Base-by-base conservation (phyloP, 179 eudicot genomes). In the Spinacia oleracea region DNA sequence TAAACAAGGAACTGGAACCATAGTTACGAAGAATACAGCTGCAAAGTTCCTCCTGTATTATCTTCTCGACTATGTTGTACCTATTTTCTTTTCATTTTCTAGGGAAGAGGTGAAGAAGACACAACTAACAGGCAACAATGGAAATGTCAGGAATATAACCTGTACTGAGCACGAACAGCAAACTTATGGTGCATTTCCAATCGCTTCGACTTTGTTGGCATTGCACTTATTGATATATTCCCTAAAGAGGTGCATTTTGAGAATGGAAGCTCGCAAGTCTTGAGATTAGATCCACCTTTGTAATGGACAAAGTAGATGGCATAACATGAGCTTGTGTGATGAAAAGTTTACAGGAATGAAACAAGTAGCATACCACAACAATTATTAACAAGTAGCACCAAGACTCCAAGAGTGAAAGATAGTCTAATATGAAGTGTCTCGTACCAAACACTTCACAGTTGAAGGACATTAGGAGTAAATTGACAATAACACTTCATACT, bases 211-310 rank as follows among this genome's bases (percentile, higher is more conserved):
- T 89, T 91, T 70, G 43, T 78, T 56, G 51, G 77, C 56, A 84
- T 16, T 4, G 82, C 80, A 80, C 79, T 51, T 20, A 77, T 76
- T 21, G 77, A 45, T 38, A 84, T 43, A 42, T 78, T 80, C 40
- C 83, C 82, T 74, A 82, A 80, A 21, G 82, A 77, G 62, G 72
- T 76, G 58, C 83, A 81, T 67, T 78, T 89, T 45, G 74, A 68
- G 63, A 83, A 76, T 45, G 75, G 80, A 82, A 84, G 74, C 75
- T 80, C 84, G n/a, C 23, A 34, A 82, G 85, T 76, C 84, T 81
- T 88, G 64, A 80, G 78, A 73, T 79, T 83, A 70, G 77, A 45
- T 60, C 89, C 89, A 79, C 91, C 94, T 91, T 80, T 27, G 9
- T 25, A 65, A 75, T 31, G n/a, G 56, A 67, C 31, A 69, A 12